These are phyloP conservation scores for Argentina anserina DNA, from an alignment of 306 rosid species.

Conservation along the genomic window DNA sequence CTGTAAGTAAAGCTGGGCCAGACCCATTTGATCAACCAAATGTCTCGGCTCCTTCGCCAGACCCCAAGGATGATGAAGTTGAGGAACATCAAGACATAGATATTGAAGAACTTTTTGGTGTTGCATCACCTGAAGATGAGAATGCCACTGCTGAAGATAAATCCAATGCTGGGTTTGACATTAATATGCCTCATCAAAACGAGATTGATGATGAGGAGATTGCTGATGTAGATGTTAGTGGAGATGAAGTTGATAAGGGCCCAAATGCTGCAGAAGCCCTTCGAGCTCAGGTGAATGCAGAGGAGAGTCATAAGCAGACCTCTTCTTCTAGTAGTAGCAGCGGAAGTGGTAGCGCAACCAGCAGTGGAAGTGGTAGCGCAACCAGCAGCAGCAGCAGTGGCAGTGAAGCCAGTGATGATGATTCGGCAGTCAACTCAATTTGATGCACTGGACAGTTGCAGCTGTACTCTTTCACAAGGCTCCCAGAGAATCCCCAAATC, in stretches of 20 bases:
- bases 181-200: constrained; percentile 42
- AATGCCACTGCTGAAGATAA: constrained; percentile 50
- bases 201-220: constrained; percentile 85
- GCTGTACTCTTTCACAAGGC: background rate
- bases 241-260: constrained; percentile 80
- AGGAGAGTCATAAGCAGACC: constrained; percentile 51
- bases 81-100: constrained; percentile 72
- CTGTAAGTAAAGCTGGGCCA: constrained; percentile 37
- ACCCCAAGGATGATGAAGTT: constrained; percentile 45
- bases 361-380: constrained; percentile 48
- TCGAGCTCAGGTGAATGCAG: constrained; percentile 72
- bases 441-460: constrained; percentile 20
- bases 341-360: constrained; percentile 58
- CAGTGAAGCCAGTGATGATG: constrained; percentile 81
- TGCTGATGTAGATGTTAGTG: constrained; percentile 85
- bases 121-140: constrained; percentile 55
- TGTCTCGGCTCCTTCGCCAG: constrained; percentile 45
- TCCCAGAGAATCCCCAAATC: background rate
- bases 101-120: constrained; percentile 66
- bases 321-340: constrained; percentile 76
- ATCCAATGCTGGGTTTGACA: constrained; percentile 60
- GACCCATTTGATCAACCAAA: constrained; percentile 51
- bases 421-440: constrained; percentile 61
- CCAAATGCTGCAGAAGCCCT: constrained; percentile 88
- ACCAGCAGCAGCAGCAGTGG: constrained; percentile 74